Evolutionary conservation across 257 asterid species (phyloP).

Genomic region (Solanum chmielewskii): DNA sequence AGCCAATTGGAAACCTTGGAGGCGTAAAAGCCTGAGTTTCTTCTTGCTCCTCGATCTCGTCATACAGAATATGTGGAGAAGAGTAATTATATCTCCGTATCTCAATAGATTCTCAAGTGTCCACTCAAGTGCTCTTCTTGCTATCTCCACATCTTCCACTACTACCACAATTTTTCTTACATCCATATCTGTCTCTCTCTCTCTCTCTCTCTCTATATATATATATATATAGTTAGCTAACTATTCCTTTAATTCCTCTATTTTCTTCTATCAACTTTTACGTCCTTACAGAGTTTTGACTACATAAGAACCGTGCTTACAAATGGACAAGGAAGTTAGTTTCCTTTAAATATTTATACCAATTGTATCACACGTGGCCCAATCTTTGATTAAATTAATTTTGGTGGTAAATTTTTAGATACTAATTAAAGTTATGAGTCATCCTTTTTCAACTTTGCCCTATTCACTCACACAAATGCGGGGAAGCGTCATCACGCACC

Average conservation of each 20-base stretch:
- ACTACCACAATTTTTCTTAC: constrained; percentile 47
- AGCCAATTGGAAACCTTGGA: constrained; percentile 77
- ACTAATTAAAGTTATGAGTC: not conserved
- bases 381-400: not conserved
- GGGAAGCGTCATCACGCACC: not conserved
- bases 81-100: constrained; percentile 54
- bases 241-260: not conserved
- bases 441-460: not conserved
- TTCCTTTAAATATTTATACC: not conserved
- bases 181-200: constrained; percentile 5
- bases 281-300: not conserved
- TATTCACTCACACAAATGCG: not conserved
- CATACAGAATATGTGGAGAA: constrained; percentile 54
- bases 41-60: constrained; percentile 37
- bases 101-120: constrained; percentile 67
- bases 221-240: too few species aligned
- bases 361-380: not conserved
- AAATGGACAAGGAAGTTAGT: not conserved
- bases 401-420: not conserved
- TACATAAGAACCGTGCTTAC: not conserved
- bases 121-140: constrained; percentile 74
- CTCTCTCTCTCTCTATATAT: too few species aligned
- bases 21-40: constrained; percentile 42
- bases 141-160: constrained; percentile 70
- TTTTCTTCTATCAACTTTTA: not conserved